These are phyloP conservation scores for Sporisorium scitamineum DNA, from an alignment of 1,284 basidiomycete species.

Conservation along the genomic window DNA sequence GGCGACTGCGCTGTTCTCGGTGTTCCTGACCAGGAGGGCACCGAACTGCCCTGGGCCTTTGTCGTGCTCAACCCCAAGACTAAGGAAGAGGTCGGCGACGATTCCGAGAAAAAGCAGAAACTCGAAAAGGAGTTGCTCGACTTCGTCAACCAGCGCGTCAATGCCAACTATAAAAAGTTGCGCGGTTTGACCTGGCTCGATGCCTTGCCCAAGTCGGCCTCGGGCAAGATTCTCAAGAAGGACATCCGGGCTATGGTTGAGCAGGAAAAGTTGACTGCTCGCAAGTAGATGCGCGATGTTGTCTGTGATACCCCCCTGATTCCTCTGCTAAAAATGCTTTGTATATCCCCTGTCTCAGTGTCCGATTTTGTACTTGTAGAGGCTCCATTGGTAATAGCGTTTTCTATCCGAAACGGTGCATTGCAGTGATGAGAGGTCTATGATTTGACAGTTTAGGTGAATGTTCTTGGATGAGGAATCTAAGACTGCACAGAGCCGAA, in stretches of 20 bases:
- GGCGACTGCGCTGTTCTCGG: slow-evolving; percentile 60
- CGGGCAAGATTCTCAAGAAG: slow-evolving; percentile 66
- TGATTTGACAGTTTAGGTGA: background rate
- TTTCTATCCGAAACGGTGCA: no score
- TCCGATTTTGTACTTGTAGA: slow-evolving; percentile 6
- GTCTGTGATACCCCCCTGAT: background rate
- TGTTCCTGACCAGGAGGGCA: slow-evolving; percentile 40
- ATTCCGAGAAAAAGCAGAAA: slow-evolving; percentile 35
- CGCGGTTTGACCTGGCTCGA: slow-evolving; percentile 62
- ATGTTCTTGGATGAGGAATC: background rate
- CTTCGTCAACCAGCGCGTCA: slow-evolving; percentile 58
- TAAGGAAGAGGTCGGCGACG: slow-evolving; percentile 21
- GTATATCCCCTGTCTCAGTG: background rate
- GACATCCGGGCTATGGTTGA: slow-evolving; percentile 55
- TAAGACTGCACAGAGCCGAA: slow-evolving; percentile 77
- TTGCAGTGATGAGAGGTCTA: slow-evolving; percentile 3
- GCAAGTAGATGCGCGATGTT: slow-evolving; percentile 8
- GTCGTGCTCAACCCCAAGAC: slow-evolving; percentile 44
- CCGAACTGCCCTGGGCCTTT: slow-evolving; percentile 61
- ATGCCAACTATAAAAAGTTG: slow-evolving; percentile 64
- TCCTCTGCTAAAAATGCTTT: background rate
- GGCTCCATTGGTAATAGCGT: background rate
- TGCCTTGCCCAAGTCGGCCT: slow-evolving; percentile 57
- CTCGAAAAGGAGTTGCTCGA: slow-evolving; percentile 45
- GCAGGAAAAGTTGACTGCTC: slow-evolving; percentile 31